Evolutionary conservation across 768 basidiomycete species (phyloP).

Genomic region (Butyriboletus loyo): DNA sequence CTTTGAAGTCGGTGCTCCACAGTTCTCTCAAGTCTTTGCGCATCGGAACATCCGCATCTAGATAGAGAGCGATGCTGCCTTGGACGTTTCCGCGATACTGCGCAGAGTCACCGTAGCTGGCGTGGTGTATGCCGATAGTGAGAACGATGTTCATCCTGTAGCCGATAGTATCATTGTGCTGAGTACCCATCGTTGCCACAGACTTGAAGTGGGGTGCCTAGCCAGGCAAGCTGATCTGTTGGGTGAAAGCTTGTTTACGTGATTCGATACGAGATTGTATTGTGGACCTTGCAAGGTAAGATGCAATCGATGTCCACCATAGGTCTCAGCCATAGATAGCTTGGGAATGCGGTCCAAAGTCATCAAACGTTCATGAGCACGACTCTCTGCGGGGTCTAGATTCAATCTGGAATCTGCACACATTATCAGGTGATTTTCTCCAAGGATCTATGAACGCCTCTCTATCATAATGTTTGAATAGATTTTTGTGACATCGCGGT

Average conservation of each 20-base stretch:
- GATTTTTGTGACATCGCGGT: not conserved
- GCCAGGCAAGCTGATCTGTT: not conserved
- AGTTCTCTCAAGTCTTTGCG: slow-evolving; percentile 37
- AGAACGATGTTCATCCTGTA: not conserved
- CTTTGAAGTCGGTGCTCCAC: slow-evolving; percentile 46
- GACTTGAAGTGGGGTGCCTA: not conserved
- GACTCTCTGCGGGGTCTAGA: not conserved
- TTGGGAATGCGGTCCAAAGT: too few species aligned
- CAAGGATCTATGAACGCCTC: too few species aligned
- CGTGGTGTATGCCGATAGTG: not conserved
- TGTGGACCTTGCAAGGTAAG: not conserved
- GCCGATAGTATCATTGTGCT: not conserved
- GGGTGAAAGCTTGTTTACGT: not conserved
- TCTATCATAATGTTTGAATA: not conserved
- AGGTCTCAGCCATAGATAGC: too few species aligned
- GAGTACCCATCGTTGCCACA: not conserved
- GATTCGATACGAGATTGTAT: not conserved
- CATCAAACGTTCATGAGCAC: not conserved
- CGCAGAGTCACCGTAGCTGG: too few species aligned
- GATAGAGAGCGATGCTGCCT: not conserved
- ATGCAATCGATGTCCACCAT: not conserved
- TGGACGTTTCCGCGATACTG: not conserved
- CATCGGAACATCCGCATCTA: slow-evolving; percentile 53
- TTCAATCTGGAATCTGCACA: not conserved
- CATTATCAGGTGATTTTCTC: not conserved